A percentile compares a stretch with the other conserved stretches of the same genome.
These are phyloP conservation scores for Schwanniomyces etchellsii DNA, from an alignment of 1,139 yeast genomes.

Conservation along the genomic window DNA sequence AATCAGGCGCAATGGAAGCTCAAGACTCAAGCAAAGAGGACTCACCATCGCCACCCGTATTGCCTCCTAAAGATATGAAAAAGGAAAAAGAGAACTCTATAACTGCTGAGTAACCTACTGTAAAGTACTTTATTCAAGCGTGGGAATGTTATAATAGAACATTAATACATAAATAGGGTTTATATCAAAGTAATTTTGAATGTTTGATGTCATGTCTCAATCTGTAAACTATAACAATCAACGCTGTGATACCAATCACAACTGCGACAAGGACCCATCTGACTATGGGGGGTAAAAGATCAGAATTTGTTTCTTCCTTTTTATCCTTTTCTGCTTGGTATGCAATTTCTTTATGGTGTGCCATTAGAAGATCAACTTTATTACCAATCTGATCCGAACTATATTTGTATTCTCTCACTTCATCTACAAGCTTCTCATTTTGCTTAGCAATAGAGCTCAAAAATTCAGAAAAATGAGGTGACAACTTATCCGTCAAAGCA, in stretches of 20 bases:
- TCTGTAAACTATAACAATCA: conserved; percentile 38
- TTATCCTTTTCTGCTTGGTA: conserved; percentile 17
- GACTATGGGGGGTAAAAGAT: conserved; percentile 16
- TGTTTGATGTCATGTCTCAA: conserved; percentile 52
- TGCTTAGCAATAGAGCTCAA: conserved; percentile 26
- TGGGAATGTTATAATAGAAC: too few species aligned
- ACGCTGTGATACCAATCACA: conserved; percentile 28
- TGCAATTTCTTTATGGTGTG: conserved; percentile 35
- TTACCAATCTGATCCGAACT: conserved; percentile 28
- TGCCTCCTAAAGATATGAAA: too few species aligned
- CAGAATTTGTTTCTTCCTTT: conserved; percentile 7
- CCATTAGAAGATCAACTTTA: conserved; percentile 40
- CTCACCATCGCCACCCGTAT: too few species aligned
- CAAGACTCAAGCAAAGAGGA: too few species aligned
- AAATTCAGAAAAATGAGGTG: conserved; percentile 32
- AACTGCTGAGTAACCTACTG: too few species aligned
- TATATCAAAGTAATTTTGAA: conserved; percentile 47
- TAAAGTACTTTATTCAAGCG: too few species aligned
- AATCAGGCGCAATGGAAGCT: too few species aligned
- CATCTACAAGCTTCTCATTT: conserved; percentile 38
- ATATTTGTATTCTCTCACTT: conserved; percentile 39
- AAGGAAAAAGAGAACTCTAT: too few species aligned
- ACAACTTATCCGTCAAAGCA: conserved; percentile 21
- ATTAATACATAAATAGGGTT: too few species aligned
- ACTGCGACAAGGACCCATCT: conserved; percentile 42